phyloP scores from a whole-genome alignment of 2,329 filamentous ascomycete species.

The Colletotrichum sp. region DNA sequence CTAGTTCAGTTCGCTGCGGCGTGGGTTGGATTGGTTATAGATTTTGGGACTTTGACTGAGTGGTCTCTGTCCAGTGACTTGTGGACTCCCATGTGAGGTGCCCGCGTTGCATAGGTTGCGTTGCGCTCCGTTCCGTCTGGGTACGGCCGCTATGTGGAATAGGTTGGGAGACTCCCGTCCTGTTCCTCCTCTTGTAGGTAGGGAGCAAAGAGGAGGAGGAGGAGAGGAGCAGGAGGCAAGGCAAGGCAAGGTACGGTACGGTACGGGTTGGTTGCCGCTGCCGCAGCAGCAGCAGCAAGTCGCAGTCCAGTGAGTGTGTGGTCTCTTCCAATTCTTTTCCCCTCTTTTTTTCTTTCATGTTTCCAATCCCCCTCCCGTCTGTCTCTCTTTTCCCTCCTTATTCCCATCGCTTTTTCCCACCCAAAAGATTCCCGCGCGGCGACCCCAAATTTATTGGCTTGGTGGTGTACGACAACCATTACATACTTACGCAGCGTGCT shows the following conservation, averaged over 20 bases:
- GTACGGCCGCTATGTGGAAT: not conserved
- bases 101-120: not conserved
- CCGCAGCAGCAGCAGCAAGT: not conserved
- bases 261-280: not conserved
- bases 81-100: not conserved
- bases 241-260: not conserved
- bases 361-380: not conserved
- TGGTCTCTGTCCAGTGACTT: not conserved
- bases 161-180: not conserved
- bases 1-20: not conserved
- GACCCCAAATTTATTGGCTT: not conserved
- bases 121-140: not conserved
- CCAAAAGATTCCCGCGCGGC: not conserved
- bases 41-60: not conserved
- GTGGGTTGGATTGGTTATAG: not conserved
- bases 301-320: not conserved
- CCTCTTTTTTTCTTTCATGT: not conserved
- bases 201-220: not conserved
- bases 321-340: not conserved
- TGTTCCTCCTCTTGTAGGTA: not conserved
- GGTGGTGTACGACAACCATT: not conserved
- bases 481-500: not conserved
- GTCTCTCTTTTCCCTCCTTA: not conserved
- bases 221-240: not conserved
- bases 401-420: conserved; percentile 2